Evolutionary conservation across 1,139 yeast species (phyloP).

Genomic region (Pichia sorboxylosa): DNA sequence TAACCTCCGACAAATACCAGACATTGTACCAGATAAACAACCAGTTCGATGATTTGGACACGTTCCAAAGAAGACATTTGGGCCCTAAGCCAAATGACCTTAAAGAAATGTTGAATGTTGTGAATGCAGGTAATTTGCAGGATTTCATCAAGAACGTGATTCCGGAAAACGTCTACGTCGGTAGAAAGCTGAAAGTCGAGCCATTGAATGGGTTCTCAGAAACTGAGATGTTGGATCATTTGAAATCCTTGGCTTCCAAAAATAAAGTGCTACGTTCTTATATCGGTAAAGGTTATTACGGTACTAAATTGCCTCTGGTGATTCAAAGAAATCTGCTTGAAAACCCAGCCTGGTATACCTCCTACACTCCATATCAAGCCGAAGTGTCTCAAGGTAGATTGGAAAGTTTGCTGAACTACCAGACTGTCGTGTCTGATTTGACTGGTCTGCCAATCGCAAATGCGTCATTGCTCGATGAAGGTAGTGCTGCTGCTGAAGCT

Average conservation of each 20-base stretch:
- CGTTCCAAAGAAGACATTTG: slow-evolving; percentile 81
- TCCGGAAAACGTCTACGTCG: slow-evolving; percentile 63
- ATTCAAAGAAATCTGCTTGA: slow-evolving; percentile 87
- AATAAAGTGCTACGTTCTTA: slow-evolving; percentile 62
- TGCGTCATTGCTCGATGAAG: slow-evolving; percentile 90
- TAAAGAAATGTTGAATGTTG: slow-evolving; percentile 45
- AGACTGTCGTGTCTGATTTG: slow-evolving; percentile 76
- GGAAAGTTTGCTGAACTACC: slow-evolving; percentile 80
- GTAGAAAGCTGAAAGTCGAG: slow-evolving; percentile 49
- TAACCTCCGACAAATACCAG: slow-evolving; percentile 35
- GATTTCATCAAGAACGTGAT: slow-evolving; percentile 63
- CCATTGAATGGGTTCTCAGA: slow-evolving; percentile 73
- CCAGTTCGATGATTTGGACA: slow-evolving; percentile 38
- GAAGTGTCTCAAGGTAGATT: slow-evolving; percentile 95
- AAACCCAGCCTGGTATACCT: slow-evolving; percentile 96
- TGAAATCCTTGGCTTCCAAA: slow-evolving; percentile 58
- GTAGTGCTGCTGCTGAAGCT: slow-evolving; percentile 97
- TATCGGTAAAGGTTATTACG: slow-evolving; percentile 92
- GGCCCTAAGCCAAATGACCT: slow-evolving; percentile 70
- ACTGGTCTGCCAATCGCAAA: slow-evolving; percentile 91
- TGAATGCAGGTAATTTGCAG: slow-evolving; percentile 59
- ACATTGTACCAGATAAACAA: slow-evolving; percentile 30
- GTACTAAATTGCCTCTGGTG: slow-evolving; percentile 82
- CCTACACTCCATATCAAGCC: slow-evolving; percentile 97
- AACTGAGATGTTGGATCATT: slow-evolving; percentile 61